Evolutionary conservation across 1,139 yeast species (phyloP), one percentile per base, ranked within the genome.

Genomic region (Zygosaccharomyces pseudobailii): DNA sequence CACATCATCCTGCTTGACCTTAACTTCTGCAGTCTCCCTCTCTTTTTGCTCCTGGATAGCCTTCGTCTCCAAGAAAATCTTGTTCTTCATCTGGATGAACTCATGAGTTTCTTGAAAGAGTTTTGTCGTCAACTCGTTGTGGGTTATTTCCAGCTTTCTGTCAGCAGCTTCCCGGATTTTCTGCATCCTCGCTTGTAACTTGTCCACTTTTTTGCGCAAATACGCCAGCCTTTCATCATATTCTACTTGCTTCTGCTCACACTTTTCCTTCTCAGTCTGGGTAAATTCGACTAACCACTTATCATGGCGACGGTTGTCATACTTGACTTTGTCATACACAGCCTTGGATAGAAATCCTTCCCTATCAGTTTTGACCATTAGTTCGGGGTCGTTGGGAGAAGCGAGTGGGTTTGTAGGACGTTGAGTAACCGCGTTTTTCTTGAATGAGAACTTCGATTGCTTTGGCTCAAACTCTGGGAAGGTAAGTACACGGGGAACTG

Each of bases 341-440:
- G 62, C 59, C 48, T 61, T 62, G 8, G 67, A 60, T 17, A 63
- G 40, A 43, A 57, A 50, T 9, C 65, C 64, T 35, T 55, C 54
- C n/a, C 55, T 51, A n/a, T 53, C 53, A 3, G 63, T 55, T 32
- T 54, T 56, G 10, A 62, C 61, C 8, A 64, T 50, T 21, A 46
- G 31, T 46, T 64, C 68, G 6, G 62, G 65, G 30, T 61, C 58
- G 19, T 62, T 60, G 3, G 65, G 64, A 7, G 63, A 56, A 1
- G 68, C 67, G n/a, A 55, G 45, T 23, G 63, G 65, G 37, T 51
- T 47, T 6, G 43, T 40, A n/a, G 40, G 43, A 36, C 43, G 34
- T 8, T 43, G 30, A 8, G 49, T 41, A 17, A 36, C 27, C 22
- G 47, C 30, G 5, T 21, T 27, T 28, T 33, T 23, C 25, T 45